These are phyloP conservation scores for Agrocybe praecox DNA, from an alignment of 768 basidiomycete species.

Conservation along the genomic window DNA sequence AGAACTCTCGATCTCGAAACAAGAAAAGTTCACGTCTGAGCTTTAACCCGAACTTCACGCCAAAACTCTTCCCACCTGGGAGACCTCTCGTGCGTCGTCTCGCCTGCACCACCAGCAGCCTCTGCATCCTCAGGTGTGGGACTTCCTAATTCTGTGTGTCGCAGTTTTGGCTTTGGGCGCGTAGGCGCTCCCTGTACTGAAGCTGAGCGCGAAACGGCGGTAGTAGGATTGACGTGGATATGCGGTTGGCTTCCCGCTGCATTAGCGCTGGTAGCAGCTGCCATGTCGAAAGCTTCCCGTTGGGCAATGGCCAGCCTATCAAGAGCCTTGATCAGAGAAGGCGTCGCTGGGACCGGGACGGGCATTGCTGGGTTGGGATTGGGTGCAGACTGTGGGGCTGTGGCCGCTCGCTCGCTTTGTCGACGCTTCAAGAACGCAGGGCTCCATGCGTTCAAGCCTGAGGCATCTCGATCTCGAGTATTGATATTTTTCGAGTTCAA, in stretches of 20 bases:
- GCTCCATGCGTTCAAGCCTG: slow-evolving; percentile 38
- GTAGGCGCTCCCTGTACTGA: not conserved
- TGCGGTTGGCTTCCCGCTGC: not conserved
- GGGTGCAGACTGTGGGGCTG: not conserved
- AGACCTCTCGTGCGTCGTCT: slow-evolving; percentile 14
- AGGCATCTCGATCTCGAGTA: slow-evolving; percentile 3
- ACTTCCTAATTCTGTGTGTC: not conserved
- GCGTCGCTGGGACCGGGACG: slow-evolving; percentile 58
- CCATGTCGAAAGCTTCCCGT: slow-evolving; percentile 42
- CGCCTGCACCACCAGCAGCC: slow-evolving; percentile 1
- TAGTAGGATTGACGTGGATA: not conserved
- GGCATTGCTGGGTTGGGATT: slow-evolving; percentile 7
- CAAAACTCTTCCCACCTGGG: slow-evolving; percentile 38
- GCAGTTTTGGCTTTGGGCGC: not conserved
- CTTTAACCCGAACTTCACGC: slow-evolving; percentile 33
- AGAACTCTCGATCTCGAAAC: not conserved
- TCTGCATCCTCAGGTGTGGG: slow-evolving; percentile 10
- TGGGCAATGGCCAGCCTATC: slow-evolving; percentile 62
- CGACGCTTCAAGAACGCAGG: slow-evolving; percentile 53
- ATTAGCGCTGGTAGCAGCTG: not conserved
- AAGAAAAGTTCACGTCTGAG: slow-evolving; percentile 13
- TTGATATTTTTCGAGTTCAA: slow-evolving; percentile 3
- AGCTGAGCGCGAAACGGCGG: not conserved
- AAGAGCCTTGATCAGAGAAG: slow-evolving; percentile 65
- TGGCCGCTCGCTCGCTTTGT: slow-evolving; percentile 4